Evolutionary conservation across 106 monocot species (phyloP), one percentile per base, ranked within the genome.

Genomic region (Phalaenopsis aphrodite): DNA sequence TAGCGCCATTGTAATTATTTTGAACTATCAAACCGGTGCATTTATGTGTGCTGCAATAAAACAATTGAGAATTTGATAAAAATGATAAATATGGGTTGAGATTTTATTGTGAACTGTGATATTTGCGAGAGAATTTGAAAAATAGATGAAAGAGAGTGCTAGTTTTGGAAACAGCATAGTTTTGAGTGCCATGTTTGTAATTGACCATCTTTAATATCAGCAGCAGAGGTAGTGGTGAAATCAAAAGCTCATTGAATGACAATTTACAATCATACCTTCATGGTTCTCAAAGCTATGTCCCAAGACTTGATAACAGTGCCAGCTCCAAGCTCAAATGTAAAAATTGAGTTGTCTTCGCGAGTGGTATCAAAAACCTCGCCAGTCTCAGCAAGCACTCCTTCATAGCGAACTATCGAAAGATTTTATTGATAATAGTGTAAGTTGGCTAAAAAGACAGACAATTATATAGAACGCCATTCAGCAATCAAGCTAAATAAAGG

Each of bases 321-420:
- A 17, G 77, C 55, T 11, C 98, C 98, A 83, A 94, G 75, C 80
- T 99, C 98, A 80, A 94, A 99, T 39, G 94, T 88, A 86, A 99
- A 99, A 79, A 94, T 77, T 6, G 86, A 82, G 66, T 99, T 99
- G 85, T 99, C 98, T 86, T 94, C 92, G 77, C 85, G 92, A 19
- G 98, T 99, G 14, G 98, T 94, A 76, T 99, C 94, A 86, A 99
- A 99, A 56, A 94, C 87, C 78, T 93, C 94, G 68, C 94, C 93
- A 80, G 88, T 93, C 72, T 93, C 98, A 80, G 91, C 94, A 68
- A 99, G 87, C 48, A 58, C 87, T 19, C 98, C 98, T 85, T 99
- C 98, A 85, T 99, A 99, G 71, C 91, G 94, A 81, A 99, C 98
- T 99, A 88, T 45, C 41, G 75, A 67, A 66, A 69, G 48, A 37